Evolutionary conservation across 768 basidiomycete species (phyloP).

Genomic region (Mycena rebaudengoi): DNA sequence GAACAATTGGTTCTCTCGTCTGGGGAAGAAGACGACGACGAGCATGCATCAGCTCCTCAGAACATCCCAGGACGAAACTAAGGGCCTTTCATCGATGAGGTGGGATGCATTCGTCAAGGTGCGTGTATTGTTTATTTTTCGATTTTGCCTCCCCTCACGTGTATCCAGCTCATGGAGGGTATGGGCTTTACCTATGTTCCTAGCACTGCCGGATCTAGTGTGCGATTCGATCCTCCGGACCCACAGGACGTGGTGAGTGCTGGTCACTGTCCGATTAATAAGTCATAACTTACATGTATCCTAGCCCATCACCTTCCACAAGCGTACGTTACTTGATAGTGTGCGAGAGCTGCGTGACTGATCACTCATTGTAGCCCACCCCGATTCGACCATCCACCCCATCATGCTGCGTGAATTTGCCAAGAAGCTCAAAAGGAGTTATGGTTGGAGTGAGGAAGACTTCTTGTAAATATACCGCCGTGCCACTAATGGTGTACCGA

Average conservation of each 20-base stretch:
- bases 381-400: constrained; percentile 69
- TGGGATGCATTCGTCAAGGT: constrained; percentile 86
- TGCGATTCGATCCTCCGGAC: constrained; percentile 82
- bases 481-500: too few relatives aligned
- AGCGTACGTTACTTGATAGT: constrained; percentile 54
- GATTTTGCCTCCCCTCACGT: not conserved
- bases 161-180: constrained; percentile 71
- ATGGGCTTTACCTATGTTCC: constrained; percentile 82
- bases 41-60: constrained; percentile 74
- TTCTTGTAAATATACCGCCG: too few relatives aligned
- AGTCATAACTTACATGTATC: too few relatives aligned
- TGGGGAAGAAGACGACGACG: constrained; percentile 65
- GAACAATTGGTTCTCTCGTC: constrained; percentile 62
- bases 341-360: constrained; percentile 10
- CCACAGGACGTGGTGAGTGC: constrained; percentile 51
- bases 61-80: constrained; percentile 62
- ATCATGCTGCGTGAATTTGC: constrained; percentile 60
- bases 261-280: too few relatives aligned
- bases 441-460: constrained; percentile 78
- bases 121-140: constrained; percentile 11
- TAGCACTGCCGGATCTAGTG: constrained; percentile 82
- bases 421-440: constrained; percentile 65
- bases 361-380: constrained; percentile 63
- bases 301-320: constrained; percentile 80
- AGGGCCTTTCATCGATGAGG: constrained; percentile 68